Evolutionary conservation across 805 yeast species (phyloP), one percentile per base, ranked within the genome.

Genomic region (Lipomyces starkeyi): DNA sequence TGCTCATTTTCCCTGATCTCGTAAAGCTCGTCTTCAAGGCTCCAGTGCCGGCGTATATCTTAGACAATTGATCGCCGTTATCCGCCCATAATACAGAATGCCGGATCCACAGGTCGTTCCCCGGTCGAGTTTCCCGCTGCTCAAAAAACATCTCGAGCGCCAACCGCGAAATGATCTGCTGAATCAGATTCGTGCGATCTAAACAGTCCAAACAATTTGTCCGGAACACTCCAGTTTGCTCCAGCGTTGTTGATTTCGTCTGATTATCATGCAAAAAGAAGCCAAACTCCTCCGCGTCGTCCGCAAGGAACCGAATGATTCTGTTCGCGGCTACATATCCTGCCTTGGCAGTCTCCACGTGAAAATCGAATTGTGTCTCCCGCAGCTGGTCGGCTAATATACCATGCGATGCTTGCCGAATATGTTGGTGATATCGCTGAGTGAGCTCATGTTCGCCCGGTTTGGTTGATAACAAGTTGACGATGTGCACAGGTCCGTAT

Each of bases 1-100:
- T 80, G 57, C 94, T 92, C 98, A 93, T 93, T 75, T 93, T 94
- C 29, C 99, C 99, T 35, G 91, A 88, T 76, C 99, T 85, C 1
- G 98, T 91, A 76, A 90, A 95, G 3, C 97, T 92, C 0, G 97
- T 91, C 78, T 95, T 95, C 70, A 95, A 83, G 0, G 99, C 99
- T 69, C 97, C 97, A 0, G 99, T 95, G 35, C 99, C 98, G 0
- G 99, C 94, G 79, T 95, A 95, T 20, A 95, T 94, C 77, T 91
- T 96, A 2, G 97, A 91, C 3, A 95, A 88, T 72, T 92, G 97
- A 78, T 95, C 99, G 65, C 99, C 99, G 78, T 95, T 95, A 78
- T 95, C 97, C 0, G 99, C 99, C 99, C 99, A 95, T 22, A 95
- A 80, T 6, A 91, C 85, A 73, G 93, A 91, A 72, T 93, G 97